phyloP scores from a whole-genome alignment of 2,329 filamentous ascomycete species.

The Cladosporium sp. region DNA sequence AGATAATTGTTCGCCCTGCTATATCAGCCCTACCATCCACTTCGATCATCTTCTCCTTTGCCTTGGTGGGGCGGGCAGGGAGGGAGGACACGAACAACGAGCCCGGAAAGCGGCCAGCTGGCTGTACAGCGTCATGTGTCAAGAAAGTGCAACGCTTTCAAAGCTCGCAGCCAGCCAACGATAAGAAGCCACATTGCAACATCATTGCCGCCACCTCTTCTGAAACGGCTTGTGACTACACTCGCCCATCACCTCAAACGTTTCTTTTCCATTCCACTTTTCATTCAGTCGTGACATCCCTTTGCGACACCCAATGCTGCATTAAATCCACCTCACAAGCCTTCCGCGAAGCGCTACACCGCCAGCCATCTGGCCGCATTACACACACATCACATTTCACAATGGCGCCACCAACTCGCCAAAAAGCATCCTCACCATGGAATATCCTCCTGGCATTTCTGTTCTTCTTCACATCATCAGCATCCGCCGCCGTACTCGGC shows the following conservation, averaged over 20 bases:
- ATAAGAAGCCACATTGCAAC: conserved; percentile 19
- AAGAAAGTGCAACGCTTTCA: conserved; percentile 15
- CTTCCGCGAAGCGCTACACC: conserved; percentile 19
- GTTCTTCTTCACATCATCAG: conserved; percentile 41
- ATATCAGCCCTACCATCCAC: neutral
- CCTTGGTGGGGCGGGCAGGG: neutral
- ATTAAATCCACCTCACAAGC: neutral
- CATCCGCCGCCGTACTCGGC: conserved; percentile 77
- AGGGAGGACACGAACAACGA: neutral
- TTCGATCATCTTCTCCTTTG: neutral
- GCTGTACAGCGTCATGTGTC: conserved; percentile 5
- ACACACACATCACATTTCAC: conserved; percentile 5
- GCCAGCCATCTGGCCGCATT: neutral
- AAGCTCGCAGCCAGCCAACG: conserved; percentile 8
- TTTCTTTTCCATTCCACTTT: neutral
- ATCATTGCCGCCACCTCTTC: conserved; percentile 1
- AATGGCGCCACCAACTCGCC: conserved; percentile 5
- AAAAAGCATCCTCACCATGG: conserved; percentile 9
- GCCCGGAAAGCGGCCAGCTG: conserved; percentile 12
- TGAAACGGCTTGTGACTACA: conserved; percentile 10
- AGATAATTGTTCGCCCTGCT: neutral
- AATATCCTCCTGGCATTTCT: conserved; percentile 13
- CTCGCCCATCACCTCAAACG: neutral
- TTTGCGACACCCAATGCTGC: conserved; percentile 12
- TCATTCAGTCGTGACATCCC: neutral